Evolutionary conservation across 257 asterid species (phyloP), one percentile per base, ranked within the genome.

Genomic region (Solanum pinnatisectum): DNA sequence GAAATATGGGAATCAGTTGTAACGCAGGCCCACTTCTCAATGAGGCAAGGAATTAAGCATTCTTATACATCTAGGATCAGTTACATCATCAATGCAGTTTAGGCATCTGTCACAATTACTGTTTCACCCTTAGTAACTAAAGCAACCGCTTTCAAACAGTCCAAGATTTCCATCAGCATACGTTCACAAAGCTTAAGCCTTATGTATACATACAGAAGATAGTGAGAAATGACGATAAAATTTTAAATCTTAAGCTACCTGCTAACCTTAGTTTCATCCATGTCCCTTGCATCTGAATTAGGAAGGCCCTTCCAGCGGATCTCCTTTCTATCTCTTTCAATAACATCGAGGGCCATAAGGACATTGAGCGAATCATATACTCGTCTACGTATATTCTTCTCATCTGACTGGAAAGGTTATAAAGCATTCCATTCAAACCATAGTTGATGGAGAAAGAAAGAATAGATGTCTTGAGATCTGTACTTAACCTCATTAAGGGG

Each of bases 331-430:
- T 56, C 88, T 39, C 85, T 82, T 68, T 76, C 42, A 10, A 87
- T 44, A 83, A 89, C 67, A 20, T 89, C 89, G 5, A 89, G 83
- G 36, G 89, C 91, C 89, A 89, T 83, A 63, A 89, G 89, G 86
- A 89, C 89, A 84, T 89, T 89, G 59, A 83, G 39, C 10, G 86
- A 60, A 83, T 88, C 89, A 73, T 87, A 87, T 25, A 89, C 91
- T 77, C 89, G 78, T 59, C 91, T 74, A 23, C 86, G 88, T 59
- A 87, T 40, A 87, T 74, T 89, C 88, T 87, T 89, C 83, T 72
- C 86, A 72, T 89, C 88, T 22, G 63, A 73, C 91, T 89, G 88
- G 25, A 83, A 87, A 60, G 59, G 37, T 42, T 44, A 77, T 22
- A 72, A 77, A 72, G 23, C 52, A 40, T 40, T 22, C 70, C 44